These are phyloP conservation scores for Alloascoidea africana DNA, from an alignment of 805 yeast genomes.

Conservation along the genomic window DNA sequence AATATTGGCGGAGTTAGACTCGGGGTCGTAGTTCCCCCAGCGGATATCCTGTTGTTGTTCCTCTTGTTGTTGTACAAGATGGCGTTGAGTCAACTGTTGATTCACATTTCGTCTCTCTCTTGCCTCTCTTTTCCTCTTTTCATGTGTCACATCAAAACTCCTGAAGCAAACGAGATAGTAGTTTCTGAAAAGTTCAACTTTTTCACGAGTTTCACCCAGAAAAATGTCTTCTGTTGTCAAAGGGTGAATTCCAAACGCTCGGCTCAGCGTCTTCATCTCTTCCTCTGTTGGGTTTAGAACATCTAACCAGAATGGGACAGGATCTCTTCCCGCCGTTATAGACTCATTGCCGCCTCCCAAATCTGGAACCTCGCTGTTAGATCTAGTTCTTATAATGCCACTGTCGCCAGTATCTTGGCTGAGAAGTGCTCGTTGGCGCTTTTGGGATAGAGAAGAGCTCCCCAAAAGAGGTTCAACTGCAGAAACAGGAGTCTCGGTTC, in stretches of 20 bases:
- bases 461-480: too few species aligned
- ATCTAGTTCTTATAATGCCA: too few species aligned
- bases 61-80: too few species aligned
- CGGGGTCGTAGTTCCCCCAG: too few species aligned
- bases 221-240: slow-evolving; percentile 91
- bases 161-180: slow-evolving; percentile 88
- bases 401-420: too few species aligned
- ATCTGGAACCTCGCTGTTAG: too few species aligned
- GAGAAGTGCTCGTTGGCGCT: too few species aligned
- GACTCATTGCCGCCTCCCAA: too few species aligned
- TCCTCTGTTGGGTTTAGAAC: slow-evolving; percentile 89
- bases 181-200: slow-evolving; percentile 81
- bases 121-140: slow-evolving; percentile 7
- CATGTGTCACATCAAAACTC: slow-evolving; percentile 58
- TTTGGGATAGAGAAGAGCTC: too few species aligned
- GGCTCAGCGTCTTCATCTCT: slow-evolving; percentile 84
- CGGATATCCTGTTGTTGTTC: too few species aligned
- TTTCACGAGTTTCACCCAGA: slow-evolving; percentile 87
- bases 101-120: slow-evolving; percentile 36
- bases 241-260: slow-evolving; percentile 91
- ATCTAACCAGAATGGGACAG: slow-evolving; percentile 84
- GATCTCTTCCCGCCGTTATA: slow-evolving; percentile 37
- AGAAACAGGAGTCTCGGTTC: too few species aligned
- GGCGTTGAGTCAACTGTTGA: slow-evolving; percentile 6
- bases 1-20: too few species aligned